Conservation (phyloP, 495 filamentous ascomycete genomes). For the Hamigera avellanea region DNA sequence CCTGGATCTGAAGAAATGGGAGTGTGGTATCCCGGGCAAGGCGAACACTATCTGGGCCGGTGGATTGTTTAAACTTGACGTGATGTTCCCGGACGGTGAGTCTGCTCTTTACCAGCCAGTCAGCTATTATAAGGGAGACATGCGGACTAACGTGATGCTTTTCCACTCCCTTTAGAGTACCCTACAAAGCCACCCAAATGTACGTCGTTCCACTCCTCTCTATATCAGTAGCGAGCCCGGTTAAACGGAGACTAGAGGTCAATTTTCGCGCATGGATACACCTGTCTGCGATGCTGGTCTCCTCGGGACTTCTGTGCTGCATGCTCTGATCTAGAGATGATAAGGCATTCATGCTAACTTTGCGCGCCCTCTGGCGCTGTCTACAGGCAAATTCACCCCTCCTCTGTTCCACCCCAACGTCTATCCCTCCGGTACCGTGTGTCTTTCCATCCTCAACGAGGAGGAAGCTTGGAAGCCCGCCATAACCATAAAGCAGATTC, state of each 20-base stretch:
- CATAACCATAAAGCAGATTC: conserved; percentile 95
- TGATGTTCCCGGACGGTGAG: conserved; percentile 91
- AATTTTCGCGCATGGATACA: too few relatives aligned
- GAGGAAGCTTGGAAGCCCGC: conserved; percentile 98
- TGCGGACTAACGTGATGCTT: conserved; percentile 11
- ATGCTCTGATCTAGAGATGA: background rate
- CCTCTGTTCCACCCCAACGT: conserved; percentile 98
- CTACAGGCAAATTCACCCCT: conserved; percentile 85
- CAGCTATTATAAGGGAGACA: background rate
- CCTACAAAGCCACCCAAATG: conserved; percentile 98
- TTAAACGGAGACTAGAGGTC: too few relatives aligned
- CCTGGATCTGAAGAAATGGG: conserved; percentile 89
- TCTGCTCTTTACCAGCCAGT: conserved; percentile 10
- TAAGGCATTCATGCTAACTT: background rate
- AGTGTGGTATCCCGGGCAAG: conserved; percentile 92
- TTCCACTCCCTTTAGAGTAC: conserved; percentile 55
- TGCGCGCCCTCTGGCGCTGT: background rate
- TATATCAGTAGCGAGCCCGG: too few relatives aligned
- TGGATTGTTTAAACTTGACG: conserved; percentile 84
- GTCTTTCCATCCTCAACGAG: conserved; percentile 94
- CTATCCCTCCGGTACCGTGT: conserved; percentile 96
- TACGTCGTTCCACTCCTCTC: conserved; percentile 31
- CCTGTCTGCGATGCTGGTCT: too few relatives aligned
- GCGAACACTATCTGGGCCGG: conserved; percentile 95
- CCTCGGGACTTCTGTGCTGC: background rate